Evolutionary conservation across 2,329 filamentous ascomycete genomes (phyloP).

Genomic region (Colletotrichum cordylinicola): DNA sequence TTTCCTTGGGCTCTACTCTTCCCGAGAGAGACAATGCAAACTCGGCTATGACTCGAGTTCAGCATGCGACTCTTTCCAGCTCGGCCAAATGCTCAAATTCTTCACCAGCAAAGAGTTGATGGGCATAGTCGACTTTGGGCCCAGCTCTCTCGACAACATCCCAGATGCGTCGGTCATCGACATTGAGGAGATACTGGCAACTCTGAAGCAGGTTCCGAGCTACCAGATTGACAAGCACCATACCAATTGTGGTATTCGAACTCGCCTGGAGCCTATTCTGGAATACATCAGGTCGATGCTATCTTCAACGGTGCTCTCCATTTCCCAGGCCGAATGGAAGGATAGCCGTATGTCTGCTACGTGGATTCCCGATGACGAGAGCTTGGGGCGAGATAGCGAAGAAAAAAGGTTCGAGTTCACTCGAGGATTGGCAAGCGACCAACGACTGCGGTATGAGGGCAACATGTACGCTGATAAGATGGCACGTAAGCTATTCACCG

Average conservation of each 20-base stretch:
- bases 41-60: constrained; percentile 76
- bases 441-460: constrained; percentile 54
- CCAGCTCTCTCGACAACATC: constrained; percentile 48
- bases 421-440: constrained; percentile 53
- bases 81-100: constrained; percentile 80
- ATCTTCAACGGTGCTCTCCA: constrained; percentile 47
- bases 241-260: constrained; percentile 73
- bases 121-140: constrained; percentile 62
- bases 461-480: constrained; percentile 56
- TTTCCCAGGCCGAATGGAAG: constrained; percentile 54
- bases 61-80: constrained; percentile 79
- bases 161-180: constrained; percentile 63
- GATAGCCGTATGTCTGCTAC: constrained; percentile 41
- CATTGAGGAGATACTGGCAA: constrained; percentile 63
- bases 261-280: constrained; percentile 68
- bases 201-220: constrained; percentile 68
- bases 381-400: neutral
- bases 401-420: constrained; percentile 53
- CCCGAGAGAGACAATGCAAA: constrained; percentile 71
- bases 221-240: constrained; percentile 81
- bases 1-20: constrained; percentile 72
- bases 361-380: constrained; percentile 38
- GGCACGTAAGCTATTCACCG: constrained; percentile 60
- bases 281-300: constrained; percentile 68
- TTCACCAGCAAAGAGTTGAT: constrained; percentile 67